Evolutionary conservation across 495 filamentous ascomycete species (phyloP).

Genomic region (Penicillium silybi): DNA sequence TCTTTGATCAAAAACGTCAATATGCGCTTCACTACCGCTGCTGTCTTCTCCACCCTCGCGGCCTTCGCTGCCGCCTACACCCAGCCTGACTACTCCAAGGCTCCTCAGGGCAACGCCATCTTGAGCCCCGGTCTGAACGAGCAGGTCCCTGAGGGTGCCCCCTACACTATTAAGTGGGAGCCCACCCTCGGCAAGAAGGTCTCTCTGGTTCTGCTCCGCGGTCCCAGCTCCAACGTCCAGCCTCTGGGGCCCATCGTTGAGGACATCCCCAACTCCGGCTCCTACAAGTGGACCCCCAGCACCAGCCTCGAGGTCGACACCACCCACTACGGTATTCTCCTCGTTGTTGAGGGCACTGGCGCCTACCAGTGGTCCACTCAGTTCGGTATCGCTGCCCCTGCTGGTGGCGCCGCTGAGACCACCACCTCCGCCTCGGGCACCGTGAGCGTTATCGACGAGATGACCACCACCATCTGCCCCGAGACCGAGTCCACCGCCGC

Average conservation of each 20-base stretch:
- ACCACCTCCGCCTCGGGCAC: conserved; percentile 21
- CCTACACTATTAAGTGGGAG: conserved; percentile 61
- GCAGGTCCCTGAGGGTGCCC: conserved; percentile 50
- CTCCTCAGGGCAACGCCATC: conserved; percentile 57
- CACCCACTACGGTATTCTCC: conserved; percentile 61
- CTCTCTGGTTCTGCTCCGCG: conserved; percentile 60
- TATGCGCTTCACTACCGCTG: conserved; percentile 51
- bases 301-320: conserved; percentile 43
- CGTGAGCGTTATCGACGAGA: conserved; percentile 15
- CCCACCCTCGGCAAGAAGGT: conserved; percentile 45
- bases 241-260: conserved; percentile 54
- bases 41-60: conserved; percentile 46
- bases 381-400: conserved; percentile 59
- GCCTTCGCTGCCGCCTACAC: conserved; percentile 52
- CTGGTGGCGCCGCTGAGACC: conserved; percentile 29
- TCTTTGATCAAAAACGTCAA: conserved; percentile 25
- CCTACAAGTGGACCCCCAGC: conserved; percentile 54
- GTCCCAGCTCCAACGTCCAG: conserved; percentile 53
- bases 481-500: conserved; percentile 18
- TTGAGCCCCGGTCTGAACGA: conserved; percentile 46
- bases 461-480: conserved; percentile 22
- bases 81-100: conserved; percentile 42
- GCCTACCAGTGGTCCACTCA: conserved; percentile 67
- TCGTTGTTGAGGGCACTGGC: conserved; percentile 60
- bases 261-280: conserved; percentile 54